Evolutionary conservation across 306 rosid species (phyloP).

Genomic region (Acacia acuminata): DNA sequence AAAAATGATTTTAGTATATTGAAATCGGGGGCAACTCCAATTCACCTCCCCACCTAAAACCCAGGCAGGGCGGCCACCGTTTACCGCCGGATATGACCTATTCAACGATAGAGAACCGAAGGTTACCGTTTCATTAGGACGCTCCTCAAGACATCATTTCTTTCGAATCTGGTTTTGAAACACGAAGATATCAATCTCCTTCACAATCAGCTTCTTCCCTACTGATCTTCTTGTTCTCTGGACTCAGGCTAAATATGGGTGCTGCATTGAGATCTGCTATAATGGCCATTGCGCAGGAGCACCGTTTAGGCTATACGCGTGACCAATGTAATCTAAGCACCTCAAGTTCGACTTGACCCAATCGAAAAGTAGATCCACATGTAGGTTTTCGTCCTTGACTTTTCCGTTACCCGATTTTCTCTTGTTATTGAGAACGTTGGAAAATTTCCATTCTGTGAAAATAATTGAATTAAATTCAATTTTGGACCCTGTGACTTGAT

Average conservation of each 20-base stretch:
- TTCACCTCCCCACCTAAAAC: background rate
- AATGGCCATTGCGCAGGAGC: conserved; percentile 53
- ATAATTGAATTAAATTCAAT: background rate
- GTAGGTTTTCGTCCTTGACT: conserved; percentile 36
- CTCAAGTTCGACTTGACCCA: conserved; percentile 34
- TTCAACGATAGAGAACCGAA: background rate
- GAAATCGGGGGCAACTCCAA: background rate
- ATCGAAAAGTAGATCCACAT: conserved; percentile 65
- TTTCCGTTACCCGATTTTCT: background rate
- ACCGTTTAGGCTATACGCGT: background rate
- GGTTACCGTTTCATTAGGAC: background rate
- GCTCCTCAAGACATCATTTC: background rate
- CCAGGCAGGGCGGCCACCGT: background rate
- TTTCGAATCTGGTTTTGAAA: conserved; percentile 28
- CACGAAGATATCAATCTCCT: conserved; percentile 64
- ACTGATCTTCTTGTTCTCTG: background rate
- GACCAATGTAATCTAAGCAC: background rate
- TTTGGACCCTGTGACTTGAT: background rate
- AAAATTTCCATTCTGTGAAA: background rate
- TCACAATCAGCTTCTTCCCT: conserved; percentile 52
- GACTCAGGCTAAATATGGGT: background rate
- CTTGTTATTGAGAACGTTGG: background rate
- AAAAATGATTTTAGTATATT: too few relatives aligned
- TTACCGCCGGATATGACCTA: background rate
- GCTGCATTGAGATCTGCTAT: conserved; percentile 64